Percentiles rank a stretch among this genome's conserved stretches.
These are phyloP conservation scores for Pichia sp. DNA, from an alignment of 1,139 yeast species.

Conservation along the genomic window DNA sequence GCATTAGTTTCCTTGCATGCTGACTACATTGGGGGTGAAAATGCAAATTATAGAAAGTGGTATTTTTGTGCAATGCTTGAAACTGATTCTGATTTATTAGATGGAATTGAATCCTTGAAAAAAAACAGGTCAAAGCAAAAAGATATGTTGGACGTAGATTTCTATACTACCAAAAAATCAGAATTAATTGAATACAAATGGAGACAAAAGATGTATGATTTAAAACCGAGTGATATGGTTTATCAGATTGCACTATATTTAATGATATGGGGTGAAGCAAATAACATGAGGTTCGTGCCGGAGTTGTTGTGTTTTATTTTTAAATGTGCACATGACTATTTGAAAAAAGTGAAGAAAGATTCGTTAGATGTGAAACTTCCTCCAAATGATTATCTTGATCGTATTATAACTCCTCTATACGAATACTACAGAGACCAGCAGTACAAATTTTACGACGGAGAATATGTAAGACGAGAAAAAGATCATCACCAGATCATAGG, in stretches of 20 bases:
- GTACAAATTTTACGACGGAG: slow-evolving; percentile 37
- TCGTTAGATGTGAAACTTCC: slow-evolving; percentile 20
- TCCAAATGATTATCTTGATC: slow-evolving; percentile 36
- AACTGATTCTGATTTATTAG: slow-evolving; percentile 64
- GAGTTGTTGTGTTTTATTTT: slow-evolving; percentile 86
- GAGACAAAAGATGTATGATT: slow-evolving; percentile 70
- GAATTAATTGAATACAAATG: slow-evolving; percentile 84
- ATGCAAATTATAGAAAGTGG: slow-evolving; percentile 92
- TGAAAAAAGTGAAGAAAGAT: slow-evolving; percentile 28
- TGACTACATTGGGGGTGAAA: slow-evolving; percentile 93
- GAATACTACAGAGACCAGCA: slow-evolving; percentile 43
- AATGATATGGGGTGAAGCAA: slow-evolving; percentile 97
- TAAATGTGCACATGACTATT: slow-evolving; percentile 88
- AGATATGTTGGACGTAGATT: slow-evolving; percentile 42
- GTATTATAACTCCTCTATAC: slow-evolving; percentile 46
- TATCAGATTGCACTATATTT: slow-evolving; percentile 87
- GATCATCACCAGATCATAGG: slow-evolving; percentile 76
- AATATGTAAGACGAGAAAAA: slow-evolving; percentile 46
- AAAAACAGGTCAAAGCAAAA: slow-evolving; percentile 40
- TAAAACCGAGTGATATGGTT: slow-evolving; percentile 74
- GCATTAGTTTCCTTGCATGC: slow-evolving; percentile 91
- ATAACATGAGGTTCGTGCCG: slow-evolving; percentile 92
- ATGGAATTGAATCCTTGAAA: slow-evolving; percentile 38
- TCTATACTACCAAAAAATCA: slow-evolving; percentile 46
- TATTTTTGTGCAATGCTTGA: slow-evolving; percentile 91